phyloP scores from a whole-genome alignment of 2,329 filamentous ascomycete species.

The Pseudogymnoascus sp. region DNA sequence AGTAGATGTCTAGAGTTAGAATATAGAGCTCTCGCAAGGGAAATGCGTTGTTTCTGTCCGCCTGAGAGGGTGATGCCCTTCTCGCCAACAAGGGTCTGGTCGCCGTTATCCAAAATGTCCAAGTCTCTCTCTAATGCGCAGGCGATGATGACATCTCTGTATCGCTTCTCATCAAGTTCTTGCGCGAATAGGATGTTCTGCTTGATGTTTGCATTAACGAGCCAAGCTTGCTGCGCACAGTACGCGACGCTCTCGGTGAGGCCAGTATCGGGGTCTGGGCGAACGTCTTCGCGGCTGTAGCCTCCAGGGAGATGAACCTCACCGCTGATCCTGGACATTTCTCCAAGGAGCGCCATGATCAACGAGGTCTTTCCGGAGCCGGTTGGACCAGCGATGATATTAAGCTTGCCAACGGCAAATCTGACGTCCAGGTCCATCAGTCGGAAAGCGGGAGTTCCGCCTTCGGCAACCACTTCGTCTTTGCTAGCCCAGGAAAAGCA shows the following conservation, averaged over 20 bases:
- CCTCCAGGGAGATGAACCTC: slow-evolving; percentile 80
- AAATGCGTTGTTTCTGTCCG: slow-evolving; percentile 96
- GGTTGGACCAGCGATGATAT: slow-evolving; percentile 87
- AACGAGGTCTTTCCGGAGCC: slow-evolving; percentile 94
- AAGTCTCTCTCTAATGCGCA: slow-evolving; percentile 89
- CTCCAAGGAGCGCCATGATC: slow-evolving; percentile 89
- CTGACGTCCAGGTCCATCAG: slow-evolving; percentile 76
- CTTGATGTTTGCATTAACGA: slow-evolving; percentile 91
- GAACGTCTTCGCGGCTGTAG: slow-evolving; percentile 77
- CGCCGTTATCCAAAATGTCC: slow-evolving; percentile 84
- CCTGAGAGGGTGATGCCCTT: slow-evolving; percentile 96
- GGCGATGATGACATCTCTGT: slow-evolving; percentile 79
- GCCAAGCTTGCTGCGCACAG: slow-evolving; percentile 93
- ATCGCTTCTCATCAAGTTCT: slow-evolving; percentile 71
- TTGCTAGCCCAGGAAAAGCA: slow-evolving; percentile 85
- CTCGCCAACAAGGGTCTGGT: slow-evolving; percentile 90
- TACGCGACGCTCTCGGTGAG: slow-evolving; percentile 91
- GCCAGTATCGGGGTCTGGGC: slow-evolving; percentile 71
- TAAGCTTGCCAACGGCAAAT: slow-evolving; percentile 80
- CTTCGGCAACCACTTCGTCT: slow-evolving; percentile 52
- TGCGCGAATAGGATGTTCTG: slow-evolving; percentile 93
- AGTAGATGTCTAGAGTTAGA: slow-evolving; percentile 86
- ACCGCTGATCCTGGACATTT: slow-evolving; percentile 84
- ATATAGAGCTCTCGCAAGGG: slow-evolving; percentile 93
- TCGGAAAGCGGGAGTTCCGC: slow-evolving; percentile 63